Conservation (phyloP, 1,284 basidiomycete species). For the Xerocomus nothofagi region DNA sequence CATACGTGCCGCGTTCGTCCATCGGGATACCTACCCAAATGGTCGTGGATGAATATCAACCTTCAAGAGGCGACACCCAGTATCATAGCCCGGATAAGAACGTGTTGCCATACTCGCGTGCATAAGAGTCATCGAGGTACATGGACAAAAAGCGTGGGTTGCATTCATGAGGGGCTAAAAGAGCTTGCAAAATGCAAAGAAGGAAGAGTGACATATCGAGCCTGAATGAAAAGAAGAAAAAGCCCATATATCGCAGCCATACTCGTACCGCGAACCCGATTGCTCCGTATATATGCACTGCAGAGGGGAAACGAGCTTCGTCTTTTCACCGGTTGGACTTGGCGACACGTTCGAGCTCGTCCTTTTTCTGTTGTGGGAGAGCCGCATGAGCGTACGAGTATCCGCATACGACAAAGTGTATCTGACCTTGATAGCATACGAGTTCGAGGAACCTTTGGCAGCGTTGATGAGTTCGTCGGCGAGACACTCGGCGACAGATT, state of each 20-base stretch:
- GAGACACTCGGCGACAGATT: constrained; percentile 97
- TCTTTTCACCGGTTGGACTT: constrained; percentile 93
- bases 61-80: constrained; percentile 1
- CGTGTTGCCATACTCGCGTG: constrained; percentile 4
- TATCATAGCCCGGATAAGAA: constrained; percentile 8
- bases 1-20: constrained; percentile 7
- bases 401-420: background rate
- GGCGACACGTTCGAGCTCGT: constrained; percentile 98
- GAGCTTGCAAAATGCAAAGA: constrained; percentile 6
- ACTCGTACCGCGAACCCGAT: constrained; percentile 18
- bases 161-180: constrained; percentile 29
- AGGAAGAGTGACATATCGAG: constrained; percentile 8
- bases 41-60: background rate
- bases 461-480: constrained; percentile 99
- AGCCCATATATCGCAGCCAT: constrained; percentile 27
- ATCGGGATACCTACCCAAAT: background rate
- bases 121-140: constrained; percentile 19
- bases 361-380: constrained; percentile 71
- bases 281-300: constrained; percentile 5
- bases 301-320: background rate
- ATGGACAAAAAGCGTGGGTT: constrained; percentile 23
- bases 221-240: constrained; percentile 1
- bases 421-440: constrained; percentile 95
- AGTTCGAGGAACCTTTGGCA: constrained; percentile 99
- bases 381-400: background rate